phyloP scores from a whole-genome alignment of 1,139 yeast genomes.

The Yamadazyma atlantica region DNA sequence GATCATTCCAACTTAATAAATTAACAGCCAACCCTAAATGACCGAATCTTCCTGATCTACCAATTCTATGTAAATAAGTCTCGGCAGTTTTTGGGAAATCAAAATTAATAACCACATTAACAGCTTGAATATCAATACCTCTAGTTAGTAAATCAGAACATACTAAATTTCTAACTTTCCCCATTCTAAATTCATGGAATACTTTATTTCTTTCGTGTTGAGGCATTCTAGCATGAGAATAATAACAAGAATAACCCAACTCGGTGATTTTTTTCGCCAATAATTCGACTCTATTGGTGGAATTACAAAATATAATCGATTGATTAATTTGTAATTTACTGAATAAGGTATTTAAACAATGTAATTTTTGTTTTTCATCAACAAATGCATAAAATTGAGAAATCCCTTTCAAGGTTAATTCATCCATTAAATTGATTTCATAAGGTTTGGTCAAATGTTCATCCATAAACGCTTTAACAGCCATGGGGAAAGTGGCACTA shows the following conservation, averaged over 20 bases:
- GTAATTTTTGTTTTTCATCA: constrained; percentile 93
- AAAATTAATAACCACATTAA: constrained; percentile 94
- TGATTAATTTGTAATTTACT: constrained; percentile 94
- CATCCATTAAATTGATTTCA: constrained; percentile 97
- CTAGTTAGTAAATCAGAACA: constrained; percentile 96
- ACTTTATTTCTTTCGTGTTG: constrained; percentile 97
- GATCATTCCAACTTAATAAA: constrained; percentile 94
- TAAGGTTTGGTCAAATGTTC: constrained; percentile 87
- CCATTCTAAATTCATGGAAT: constrained; percentile 98
- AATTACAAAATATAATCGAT: constrained; percentile 94
- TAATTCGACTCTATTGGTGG: constrained; percentile 93
- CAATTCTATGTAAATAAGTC: constrained; percentile 96
- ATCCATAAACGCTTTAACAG: constrained; percentile 92
- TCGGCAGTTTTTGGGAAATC: constrained; percentile 99
- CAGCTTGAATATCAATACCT: constrained; percentile 99
- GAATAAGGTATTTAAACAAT: constrained; percentile 91
- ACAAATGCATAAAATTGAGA: constrained; percentile 97
- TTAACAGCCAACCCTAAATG: constrained; percentile 97
- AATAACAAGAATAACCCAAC: constrained; percentile 93
- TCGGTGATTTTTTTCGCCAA: constrained; percentile 95
- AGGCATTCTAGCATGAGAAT: constrained; percentile 97
- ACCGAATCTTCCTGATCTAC: constrained; percentile 99
- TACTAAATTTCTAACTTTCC: constrained; percentile 94
- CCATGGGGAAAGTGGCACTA: constrained; percentile 94
- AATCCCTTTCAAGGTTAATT: constrained; percentile 91